Conservation (phyloP, 116 monocot species). For the Iris pallida region DNA sequence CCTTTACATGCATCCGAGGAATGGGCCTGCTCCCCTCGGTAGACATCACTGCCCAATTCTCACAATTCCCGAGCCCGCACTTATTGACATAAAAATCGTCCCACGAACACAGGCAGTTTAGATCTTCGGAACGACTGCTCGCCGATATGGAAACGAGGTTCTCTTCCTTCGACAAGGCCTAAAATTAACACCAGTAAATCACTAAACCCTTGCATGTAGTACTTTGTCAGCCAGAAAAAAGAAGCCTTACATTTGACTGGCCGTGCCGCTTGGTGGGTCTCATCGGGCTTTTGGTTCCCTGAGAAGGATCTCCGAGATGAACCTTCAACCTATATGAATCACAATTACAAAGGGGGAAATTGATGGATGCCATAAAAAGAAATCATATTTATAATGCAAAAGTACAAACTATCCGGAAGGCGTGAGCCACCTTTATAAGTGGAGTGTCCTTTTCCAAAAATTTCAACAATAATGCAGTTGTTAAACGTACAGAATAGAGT, state of each 20-base stretch:
- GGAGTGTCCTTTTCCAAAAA: no score
- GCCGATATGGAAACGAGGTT: slow-evolving; percentile 27
- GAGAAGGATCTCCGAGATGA: slow-evolving; percentile 55
- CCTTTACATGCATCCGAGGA: slow-evolving; percentile 74
- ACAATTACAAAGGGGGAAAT: no score
- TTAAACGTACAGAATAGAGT: neutral
- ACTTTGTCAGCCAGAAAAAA: neutral
- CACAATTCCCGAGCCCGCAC: slow-evolving; percentile 36
- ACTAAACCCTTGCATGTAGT: neutral
- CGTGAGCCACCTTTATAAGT: neutral
- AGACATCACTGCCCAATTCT: slow-evolving; percentile 73
- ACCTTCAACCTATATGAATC: slow-evolving; percentile 82
- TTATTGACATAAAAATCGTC: slow-evolving; percentile 39
- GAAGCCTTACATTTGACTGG: slow-evolving; percentile 51
- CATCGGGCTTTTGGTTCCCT: slow-evolving; percentile 53
- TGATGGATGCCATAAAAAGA: neutral
- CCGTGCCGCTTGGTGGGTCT: slow-evolving; percentile 41
- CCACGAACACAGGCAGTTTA: slow-evolving; percentile 30
- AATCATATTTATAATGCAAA: neutral
- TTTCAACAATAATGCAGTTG: no score
- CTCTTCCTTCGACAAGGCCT: slow-evolving; percentile 46
- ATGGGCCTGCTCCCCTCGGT: slow-evolving; percentile 65
- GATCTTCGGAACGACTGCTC: slow-evolving; percentile 44
- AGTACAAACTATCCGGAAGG: no score
- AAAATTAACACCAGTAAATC: slow-evolving; percentile 6